phyloP scores from a whole-genome alignment of 2,329 filamentous ascomycete genomes.

The Aspergillus pseudoterreus region DNA sequence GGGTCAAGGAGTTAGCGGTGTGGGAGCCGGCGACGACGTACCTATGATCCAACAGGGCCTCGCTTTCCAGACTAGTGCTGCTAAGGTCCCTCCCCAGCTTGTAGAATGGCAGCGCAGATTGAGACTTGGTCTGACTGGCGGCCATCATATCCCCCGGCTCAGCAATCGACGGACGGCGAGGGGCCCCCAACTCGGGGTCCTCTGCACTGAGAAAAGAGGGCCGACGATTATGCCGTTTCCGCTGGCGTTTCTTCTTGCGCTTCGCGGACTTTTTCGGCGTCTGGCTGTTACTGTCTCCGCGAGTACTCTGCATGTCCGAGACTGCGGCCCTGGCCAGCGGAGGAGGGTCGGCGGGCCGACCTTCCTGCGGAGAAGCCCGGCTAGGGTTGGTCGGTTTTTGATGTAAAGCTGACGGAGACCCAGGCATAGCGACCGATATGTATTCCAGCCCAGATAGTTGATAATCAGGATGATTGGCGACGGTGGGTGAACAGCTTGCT shows the following conservation, averaged over 20 bases:
- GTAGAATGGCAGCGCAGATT: constrained; percentile 49
- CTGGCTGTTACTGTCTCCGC: constrained; percentile 14
- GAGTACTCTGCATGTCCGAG: constrained; percentile 16
- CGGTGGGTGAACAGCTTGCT: not conserved
- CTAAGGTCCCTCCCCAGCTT: constrained; percentile 62
- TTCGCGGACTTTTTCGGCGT: constrained; percentile 24
- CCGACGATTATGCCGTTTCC: constrained; percentile 74
- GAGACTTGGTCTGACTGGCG: constrained; percentile 22
- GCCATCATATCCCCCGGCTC: constrained; percentile 28
- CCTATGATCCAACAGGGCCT: constrained; percentile 83
- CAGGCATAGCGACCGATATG: constrained; percentile 12
- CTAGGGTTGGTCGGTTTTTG: constrained; percentile 9
- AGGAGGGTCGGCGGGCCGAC: constrained; percentile 6
- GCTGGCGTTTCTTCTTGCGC: constrained; percentile 67
- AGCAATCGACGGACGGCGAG: constrained; percentile 45
- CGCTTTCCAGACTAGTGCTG: constrained; percentile 83
- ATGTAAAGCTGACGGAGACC: constrained; percentile 13
- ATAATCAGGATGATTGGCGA: not conserved
- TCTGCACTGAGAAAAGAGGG: constrained; percentile 74
- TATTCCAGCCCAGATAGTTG: not conserved
- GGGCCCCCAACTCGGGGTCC: constrained; percentile 48
- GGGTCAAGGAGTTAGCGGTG: constrained; percentile 9
- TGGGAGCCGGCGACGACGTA: constrained; percentile 33
- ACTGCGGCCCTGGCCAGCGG: constrained; percentile 4
- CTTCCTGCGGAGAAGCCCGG: constrained; percentile 5